Evolutionary conservation across 306 rosid species (phyloP).

Genomic region (Acacia melanoxylon): DNA sequence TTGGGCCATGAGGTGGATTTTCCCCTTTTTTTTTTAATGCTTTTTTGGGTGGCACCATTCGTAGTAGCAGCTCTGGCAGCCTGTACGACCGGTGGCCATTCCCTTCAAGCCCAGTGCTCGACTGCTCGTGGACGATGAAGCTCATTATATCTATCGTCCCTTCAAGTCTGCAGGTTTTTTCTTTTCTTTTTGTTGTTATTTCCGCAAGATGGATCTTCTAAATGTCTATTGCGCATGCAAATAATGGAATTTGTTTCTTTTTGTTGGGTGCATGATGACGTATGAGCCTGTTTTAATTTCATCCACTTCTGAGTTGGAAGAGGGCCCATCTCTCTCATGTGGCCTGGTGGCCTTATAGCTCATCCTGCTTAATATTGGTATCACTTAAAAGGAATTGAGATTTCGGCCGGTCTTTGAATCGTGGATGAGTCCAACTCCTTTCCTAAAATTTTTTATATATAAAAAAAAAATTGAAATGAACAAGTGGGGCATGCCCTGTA

Average conservation of each 20-base stretch:
- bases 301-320: conserved; percentile 41
- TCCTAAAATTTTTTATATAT: too few relatives aligned
- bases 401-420: too few relatives aligned
- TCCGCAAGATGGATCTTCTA: not conserved
- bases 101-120: conserved; percentile 44
- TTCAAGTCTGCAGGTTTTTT: conserved; percentile 10
- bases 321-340: conserved; percentile 18
- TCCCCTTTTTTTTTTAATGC: too few relatives aligned
- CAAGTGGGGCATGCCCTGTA: not conserved
- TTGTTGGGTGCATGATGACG: not conserved
- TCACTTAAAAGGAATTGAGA: too few relatives aligned
- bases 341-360: too few relatives aligned
- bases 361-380: too few relatives aligned
- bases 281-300: conserved; percentile 31
- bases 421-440: too few relatives aligned
- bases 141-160: not conserved
- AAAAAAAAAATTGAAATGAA: too few relatives aligned
- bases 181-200: not conserved
- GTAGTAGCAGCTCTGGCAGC: too few relatives aligned
- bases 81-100: too few relatives aligned
- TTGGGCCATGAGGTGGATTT: too few relatives aligned
- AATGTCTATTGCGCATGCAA: conserved; percentile 30
- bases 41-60: conserved; percentile 56
- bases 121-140: not conserved
- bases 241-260: not conserved